Evolutionary conservation across 345 rosid genomes (phyloP).

Genomic region (Camelina laxa): DNA sequence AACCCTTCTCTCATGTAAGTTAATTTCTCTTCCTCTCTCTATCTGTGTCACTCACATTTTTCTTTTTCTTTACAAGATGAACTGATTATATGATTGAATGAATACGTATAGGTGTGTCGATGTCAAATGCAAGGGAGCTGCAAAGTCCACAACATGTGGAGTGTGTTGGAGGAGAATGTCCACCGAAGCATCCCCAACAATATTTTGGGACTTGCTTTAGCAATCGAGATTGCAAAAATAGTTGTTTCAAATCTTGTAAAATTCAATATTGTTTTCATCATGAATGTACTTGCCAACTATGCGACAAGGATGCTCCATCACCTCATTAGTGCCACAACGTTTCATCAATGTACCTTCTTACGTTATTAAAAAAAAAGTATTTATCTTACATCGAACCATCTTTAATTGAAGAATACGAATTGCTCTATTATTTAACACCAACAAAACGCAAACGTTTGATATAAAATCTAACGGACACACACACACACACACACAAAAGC

Average conservation of each 20-base stretch:
- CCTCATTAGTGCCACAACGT: not conserved
- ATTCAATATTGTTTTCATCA: not conserved
- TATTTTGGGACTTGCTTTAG: conserved; percentile 25
- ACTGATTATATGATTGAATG: not conserved
- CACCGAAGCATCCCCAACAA: not conserved
- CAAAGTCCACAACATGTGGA: not conserved
- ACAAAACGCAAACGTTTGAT: too few species aligned
- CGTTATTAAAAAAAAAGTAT: not conserved
- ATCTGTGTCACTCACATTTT: not conserved
- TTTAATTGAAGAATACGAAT: not conserved
- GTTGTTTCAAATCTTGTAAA: conserved; percentile 15
- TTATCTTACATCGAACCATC: not conserved
- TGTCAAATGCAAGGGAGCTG: conserved; percentile 12
- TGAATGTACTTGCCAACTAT: not conserved
- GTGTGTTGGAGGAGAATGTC: conserved; percentile 8
- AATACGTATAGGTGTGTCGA: conserved; percentile 6
- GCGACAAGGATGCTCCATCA: not conserved
- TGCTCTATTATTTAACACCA: too few species aligned
- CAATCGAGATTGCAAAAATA: not conserved
- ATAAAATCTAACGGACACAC: too few species aligned
- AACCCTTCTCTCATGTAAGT: conserved; percentile 7
- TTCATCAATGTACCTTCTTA: not conserved
- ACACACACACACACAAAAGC: too few species aligned
- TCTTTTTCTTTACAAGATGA: not conserved
- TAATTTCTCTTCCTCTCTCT: too few species aligned